Conservation (phyloP, 139 green algal species). For the Limnomonas spitsbergensis region DNA sequence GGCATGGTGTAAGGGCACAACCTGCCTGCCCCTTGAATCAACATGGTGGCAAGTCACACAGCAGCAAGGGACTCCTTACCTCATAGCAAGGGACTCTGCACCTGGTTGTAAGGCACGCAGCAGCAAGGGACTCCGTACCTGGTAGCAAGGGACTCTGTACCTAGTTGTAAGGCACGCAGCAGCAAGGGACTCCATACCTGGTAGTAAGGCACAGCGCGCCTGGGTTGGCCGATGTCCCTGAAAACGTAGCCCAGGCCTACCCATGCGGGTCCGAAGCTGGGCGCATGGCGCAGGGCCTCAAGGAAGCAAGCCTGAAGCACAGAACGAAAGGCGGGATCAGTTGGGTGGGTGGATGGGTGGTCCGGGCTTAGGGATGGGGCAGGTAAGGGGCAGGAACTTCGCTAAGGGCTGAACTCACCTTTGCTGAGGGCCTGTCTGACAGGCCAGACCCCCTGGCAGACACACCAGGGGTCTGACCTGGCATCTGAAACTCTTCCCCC, state of each 20-base stretch:
- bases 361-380: too few species aligned
- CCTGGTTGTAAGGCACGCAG: not conserved
- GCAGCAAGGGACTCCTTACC: not conserved
- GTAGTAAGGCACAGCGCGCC: not conserved
- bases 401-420: too few species aligned
- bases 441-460: too few species aligned
- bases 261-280: not conserved
- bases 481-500: too few species aligned
- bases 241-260: not conserved
- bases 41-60: not conserved
- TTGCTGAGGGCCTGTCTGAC: too few species aligned
- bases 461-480: too few species aligned
- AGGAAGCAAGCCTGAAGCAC: not conserved
- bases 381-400: too few species aligned
- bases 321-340: not conserved
- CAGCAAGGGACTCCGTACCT: not conserved
- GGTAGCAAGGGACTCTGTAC: not conserved
- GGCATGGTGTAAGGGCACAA: too few species aligned
- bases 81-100: not conserved
- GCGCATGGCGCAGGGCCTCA: not conserved
- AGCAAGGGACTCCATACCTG: not conserved
- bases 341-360: too few species aligned
- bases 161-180: too few species aligned
- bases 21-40: too few species aligned
- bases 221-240: not conserved